These are phyloP conservation scores for Penicillium aurantiogriseum DNA, from an alignment of 2,329 filamentous ascomycete species.

Conservation along the genomic window DNA sequence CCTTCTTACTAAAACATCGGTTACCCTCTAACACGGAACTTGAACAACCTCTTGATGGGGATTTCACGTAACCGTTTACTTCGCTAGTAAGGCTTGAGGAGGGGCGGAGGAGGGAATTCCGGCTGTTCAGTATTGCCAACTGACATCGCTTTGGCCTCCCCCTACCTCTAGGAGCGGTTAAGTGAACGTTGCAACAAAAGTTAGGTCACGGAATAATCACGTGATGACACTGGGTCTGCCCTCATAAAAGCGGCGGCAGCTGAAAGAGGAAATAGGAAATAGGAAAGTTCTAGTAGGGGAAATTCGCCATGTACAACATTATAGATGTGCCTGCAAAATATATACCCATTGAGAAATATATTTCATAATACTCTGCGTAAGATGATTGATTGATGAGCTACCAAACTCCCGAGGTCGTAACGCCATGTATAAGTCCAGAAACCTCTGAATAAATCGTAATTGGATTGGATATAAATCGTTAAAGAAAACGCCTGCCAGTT, in stretches of 20 bases:
- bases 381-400: neutral
- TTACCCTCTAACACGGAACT: neutral
- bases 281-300: neutral
- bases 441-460: neutral
- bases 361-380: neutral
- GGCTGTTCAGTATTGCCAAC: neutral
- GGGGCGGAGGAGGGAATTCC: too few relatives aligned
- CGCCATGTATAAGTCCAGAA: neutral
- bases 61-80: neutral
- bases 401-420: neutral
- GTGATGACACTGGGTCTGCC: neutral
- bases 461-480: slow-evolving; percentile 7
- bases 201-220: neutral
- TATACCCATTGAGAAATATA: neutral
- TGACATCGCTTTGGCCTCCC: neutral
- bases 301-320: neutral
- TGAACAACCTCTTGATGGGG: neutral
- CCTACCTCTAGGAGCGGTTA: neutral
- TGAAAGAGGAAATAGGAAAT: neutral
- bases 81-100: neutral
- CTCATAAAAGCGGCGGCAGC: neutral
- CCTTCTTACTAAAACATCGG: neutral
- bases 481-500: slow-evolving; percentile 17
- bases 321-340: neutral
- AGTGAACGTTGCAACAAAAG: neutral